Evolutionary conservation across 225 moss, liverwort and hornwort genomes (phyloP).

Genomic region (Ulota crispa): DNA sequence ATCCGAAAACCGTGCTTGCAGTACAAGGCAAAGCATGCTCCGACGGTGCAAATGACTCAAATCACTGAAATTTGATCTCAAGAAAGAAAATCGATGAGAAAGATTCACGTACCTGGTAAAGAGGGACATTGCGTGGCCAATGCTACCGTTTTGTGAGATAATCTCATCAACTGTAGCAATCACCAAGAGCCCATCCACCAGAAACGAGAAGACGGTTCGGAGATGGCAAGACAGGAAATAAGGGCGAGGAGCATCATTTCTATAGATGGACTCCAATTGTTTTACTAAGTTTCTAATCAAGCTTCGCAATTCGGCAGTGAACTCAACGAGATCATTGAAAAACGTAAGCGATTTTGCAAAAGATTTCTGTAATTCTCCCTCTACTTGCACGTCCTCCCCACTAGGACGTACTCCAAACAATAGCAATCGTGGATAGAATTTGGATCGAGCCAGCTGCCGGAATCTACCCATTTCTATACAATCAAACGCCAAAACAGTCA

Average conservation of each 20-base stretch:
- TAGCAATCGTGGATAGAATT: constrained; percentile 74
- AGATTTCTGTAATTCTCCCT: constrained; percentile 84
- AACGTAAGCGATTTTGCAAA: constrained; percentile 76
- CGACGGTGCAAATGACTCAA: background rate
- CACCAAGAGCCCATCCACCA: constrained; percentile 74
- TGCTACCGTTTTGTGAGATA: constrained; percentile 75
- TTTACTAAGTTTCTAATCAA: constrained; percentile 69
- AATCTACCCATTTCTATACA: constrained; percentile 70
- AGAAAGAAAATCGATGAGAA: background rate
- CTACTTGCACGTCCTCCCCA: constrained; percentile 63
- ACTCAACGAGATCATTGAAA: constrained; percentile 70
- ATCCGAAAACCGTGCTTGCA: background rate
- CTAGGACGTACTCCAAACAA: constrained; percentile 75
- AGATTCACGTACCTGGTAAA: constrained; percentile 68
- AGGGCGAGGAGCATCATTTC: constrained; percentile 52
- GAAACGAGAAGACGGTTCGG: constrained; percentile 61
- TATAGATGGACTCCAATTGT: constrained; percentile 84
- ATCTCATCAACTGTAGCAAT: constrained; percentile 83
- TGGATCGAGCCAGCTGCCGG: constrained; percentile 51
- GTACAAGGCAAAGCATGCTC: constrained; percentile 9
- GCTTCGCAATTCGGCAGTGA: constrained; percentile 60
- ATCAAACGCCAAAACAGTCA: constrained; percentile 76
- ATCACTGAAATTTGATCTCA: background rate
- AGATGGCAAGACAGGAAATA: constrained; percentile 75
- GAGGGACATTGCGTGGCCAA: constrained; percentile 84